phyloP scores from a whole-genome alignment of 768 basidiomycete genomes.

The Suillus discolor region DNA sequence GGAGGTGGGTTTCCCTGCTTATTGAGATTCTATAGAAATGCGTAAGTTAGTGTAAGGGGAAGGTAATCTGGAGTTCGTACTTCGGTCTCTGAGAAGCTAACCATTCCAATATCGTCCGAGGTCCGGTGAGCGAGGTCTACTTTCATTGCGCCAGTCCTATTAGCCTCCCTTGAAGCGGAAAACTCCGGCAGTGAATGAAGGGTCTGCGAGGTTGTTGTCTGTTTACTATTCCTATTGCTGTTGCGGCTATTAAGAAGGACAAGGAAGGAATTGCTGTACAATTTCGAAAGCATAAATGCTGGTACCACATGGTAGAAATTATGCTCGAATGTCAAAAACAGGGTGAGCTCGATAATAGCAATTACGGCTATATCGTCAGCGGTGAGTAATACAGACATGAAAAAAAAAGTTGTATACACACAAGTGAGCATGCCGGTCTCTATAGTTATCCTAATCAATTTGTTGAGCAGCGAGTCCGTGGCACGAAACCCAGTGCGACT shows the following conservation, averaged over 20 bases:
- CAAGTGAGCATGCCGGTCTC: neutral
- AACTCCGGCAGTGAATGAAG: neutral
- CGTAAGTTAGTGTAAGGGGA: neutral
- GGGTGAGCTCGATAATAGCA: neutral
- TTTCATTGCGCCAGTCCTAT: neutral
- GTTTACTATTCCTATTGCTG: neutral
- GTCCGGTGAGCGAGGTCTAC: neutral
- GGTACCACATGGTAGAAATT: neutral
- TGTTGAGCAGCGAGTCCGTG: neutral
- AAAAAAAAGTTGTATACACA: neutral
- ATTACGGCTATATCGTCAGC: neutral
- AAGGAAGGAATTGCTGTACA: neutral
- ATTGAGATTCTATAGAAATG: neutral
- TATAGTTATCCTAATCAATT: neutral
- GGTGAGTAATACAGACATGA: neutral
- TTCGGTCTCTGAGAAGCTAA: neutral
- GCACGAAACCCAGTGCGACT: neutral
- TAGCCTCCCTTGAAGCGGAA: neutral
- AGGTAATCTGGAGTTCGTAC: neutral
- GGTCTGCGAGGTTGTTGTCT: neutral
- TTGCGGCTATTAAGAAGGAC: neutral
- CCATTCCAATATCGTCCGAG: neutral
- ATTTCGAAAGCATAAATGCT: neutral
- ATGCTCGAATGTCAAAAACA: neutral
- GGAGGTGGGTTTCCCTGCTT: neutral